Evolutionary conservation across 345 rosid genomes (phyloP).

Genomic region (Lagerstroemia speciosa): DNA sequence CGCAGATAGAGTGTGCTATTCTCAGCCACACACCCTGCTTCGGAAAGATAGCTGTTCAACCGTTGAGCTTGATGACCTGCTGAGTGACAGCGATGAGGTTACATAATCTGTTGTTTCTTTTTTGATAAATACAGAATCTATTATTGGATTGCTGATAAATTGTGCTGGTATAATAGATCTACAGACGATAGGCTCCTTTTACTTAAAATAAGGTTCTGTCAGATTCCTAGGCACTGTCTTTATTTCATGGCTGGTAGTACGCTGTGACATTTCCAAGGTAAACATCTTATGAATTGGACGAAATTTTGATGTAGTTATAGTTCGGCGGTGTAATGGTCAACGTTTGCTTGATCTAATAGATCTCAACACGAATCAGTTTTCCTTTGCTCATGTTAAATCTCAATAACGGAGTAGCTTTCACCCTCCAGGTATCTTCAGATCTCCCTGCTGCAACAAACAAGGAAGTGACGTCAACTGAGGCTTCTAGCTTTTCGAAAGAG

Average conservation of each 20-base stretch:
- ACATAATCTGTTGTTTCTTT: background rate
- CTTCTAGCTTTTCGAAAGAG: background rate
- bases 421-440: background rate
- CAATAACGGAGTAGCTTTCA: background rate
- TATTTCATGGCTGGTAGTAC: no score
- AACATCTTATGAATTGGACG: no score
- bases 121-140: background rate
- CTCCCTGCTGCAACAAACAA: background rate
- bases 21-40: constrained; percentile 4
- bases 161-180: no score
- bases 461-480: background rate
- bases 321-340: no score
- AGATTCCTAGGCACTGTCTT: no score
- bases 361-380: no score
- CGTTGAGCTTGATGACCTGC: constrained; percentile 13
- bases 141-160: background rate
- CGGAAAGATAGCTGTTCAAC: constrained; percentile 10
- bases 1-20: constrained; percentile 8
- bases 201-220: no score
- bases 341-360: no score
- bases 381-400: no score
- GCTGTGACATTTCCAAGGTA: no score
- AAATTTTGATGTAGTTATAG: no score
- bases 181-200: no score
- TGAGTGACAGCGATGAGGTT: constrained; percentile 21